phyloP scores from a whole-genome alignment of 2,329 filamentous ascomycete species.

The Orbilia quercus region DNA sequence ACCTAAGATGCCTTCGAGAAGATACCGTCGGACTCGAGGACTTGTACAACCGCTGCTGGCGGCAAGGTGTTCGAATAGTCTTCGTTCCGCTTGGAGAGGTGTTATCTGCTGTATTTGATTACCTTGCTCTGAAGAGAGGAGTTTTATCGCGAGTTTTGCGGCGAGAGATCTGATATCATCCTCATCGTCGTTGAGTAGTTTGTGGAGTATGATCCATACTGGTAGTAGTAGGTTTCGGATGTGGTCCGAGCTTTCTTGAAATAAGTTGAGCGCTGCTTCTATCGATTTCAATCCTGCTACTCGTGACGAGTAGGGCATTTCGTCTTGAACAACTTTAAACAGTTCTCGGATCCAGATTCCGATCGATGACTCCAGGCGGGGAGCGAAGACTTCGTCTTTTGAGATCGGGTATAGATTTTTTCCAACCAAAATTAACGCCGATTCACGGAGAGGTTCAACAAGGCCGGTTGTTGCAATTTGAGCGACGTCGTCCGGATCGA shows the following conservation, averaged over 20 bases:
- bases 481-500: neutral
- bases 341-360: constrained; percentile 34
- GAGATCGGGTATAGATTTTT: constrained; percentile 7
- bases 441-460: constrained; percentile 53
- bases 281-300: constrained; percentile 71
- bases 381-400: neutral
- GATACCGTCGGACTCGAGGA: constrained; percentile 3
- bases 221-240: constrained; percentile 65
- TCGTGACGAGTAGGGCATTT: constrained; percentile 73
- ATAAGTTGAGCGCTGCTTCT: constrained; percentile 65
- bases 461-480: constrained; percentile 3
- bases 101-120: constrained; percentile 29
- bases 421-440: constrained; percentile 34
- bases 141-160: constrained; percentile 61
- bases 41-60: neutral
- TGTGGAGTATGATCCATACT: constrained; percentile 75
- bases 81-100: constrained; percentile 37
- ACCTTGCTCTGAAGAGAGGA: constrained; percentile 62
- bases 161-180: constrained; percentile 82
- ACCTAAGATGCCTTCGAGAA: constrained; percentile 58
- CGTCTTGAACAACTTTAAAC: constrained; percentile 32
- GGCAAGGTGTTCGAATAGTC: constrained; percentile 30
- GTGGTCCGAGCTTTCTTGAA: constrained; percentile 60
- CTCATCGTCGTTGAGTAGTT: constrained; percentile 87
- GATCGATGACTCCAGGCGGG: neutral